phyloP scores from a whole-genome alignment of 805 yeast genomes.

The Candida fluviatilis region DNA sequence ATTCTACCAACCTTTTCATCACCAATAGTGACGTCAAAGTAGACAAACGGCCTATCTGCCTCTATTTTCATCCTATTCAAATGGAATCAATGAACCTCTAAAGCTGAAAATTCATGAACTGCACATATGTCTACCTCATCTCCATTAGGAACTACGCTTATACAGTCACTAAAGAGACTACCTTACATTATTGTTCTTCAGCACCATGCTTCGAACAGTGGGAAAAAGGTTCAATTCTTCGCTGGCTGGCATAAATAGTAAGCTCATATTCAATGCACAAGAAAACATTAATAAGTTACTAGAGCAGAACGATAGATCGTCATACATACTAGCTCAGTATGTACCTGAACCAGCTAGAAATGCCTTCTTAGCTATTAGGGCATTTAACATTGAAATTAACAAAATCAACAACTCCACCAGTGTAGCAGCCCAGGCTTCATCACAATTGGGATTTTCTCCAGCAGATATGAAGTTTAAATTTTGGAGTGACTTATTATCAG shows the following conservation, averaged over 20 bases:
- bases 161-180: too few relatives aligned
- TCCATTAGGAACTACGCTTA: background rate
- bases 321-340: conserved; percentile 63
- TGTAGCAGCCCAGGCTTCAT: conserved; percentile 27
- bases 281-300: conserved; percentile 45
- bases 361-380: conserved; percentile 58
- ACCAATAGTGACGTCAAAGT: conserved; percentile 50
- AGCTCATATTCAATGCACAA: conserved; percentile 20
- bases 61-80: conserved; percentile 27
- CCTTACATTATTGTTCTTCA: background rate
- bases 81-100: background rate
- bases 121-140: background rate
- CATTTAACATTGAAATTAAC: conserved; percentile 62
- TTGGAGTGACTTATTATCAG: conserved; percentile 63
- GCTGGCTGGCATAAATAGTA: conserved; percentile 6
- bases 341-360: conserved; percentile 62
- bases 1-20: conserved; percentile 49
- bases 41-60: conserved; percentile 28
- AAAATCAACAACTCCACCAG: conserved; percentile 33
- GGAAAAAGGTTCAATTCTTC: conserved; percentile 2
- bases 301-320: conserved; percentile 53
- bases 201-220: background rate
- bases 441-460: conserved; percentile 36
- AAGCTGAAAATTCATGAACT: background rate
- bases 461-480: conserved; percentile 59